Percentiles rank a stretch among this genome's conserved stretches.
Conservation (phyloP, 495 filamentous ascomycete genomes). For the Podospora conica region DNA sequence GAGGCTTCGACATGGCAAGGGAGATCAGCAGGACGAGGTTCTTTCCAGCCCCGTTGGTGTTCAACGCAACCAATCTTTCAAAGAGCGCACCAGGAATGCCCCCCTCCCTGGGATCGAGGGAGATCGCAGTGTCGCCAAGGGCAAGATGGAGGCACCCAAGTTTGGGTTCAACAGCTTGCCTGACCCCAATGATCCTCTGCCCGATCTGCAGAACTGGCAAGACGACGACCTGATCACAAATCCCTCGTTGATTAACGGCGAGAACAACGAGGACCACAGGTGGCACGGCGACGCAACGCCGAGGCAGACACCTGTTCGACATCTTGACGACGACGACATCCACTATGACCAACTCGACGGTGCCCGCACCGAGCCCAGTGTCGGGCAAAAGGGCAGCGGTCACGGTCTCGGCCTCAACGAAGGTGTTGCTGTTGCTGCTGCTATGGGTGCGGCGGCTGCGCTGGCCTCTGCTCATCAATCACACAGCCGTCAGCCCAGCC, state of each 20-base stretch:
- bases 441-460: slow-evolving; percentile 36
- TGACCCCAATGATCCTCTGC: slow-evolving; percentile 55
- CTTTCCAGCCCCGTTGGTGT: slow-evolving; percentile 33
- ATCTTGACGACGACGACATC: slow-evolving; percentile 34
- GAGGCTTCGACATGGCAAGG: slow-evolving; percentile 30
- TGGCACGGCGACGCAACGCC: slow-evolving; percentile 39
- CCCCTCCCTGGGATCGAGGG: slow-evolving; percentile 55
- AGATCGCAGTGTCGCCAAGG: slow-evolving; percentile 66
- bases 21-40: slow-evolving; percentile 27
- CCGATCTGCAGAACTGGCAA: slow-evolving; percentile 57
- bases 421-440: slow-evolving; percentile 34
- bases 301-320: slow-evolving; percentile 24
- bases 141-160: slow-evolving; percentile 50
- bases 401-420: slow-evolving; percentile 26
- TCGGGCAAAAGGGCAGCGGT: slow-evolving; percentile 12
- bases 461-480: slow-evolving; percentile 37
- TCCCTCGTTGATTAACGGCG: slow-evolving; percentile 33
- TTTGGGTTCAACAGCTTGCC: slow-evolving; percentile 61
- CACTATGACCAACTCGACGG: slow-evolving; percentile 26
- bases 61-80: slow-evolving; percentile 47
- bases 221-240: slow-evolving; percentile 49
- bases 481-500: slow-evolving; percentile 43
- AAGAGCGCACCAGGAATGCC: slow-evolving; percentile 46
- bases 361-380: slow-evolving; percentile 9
- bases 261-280: slow-evolving; percentile 25